Conservation (phyloP, 2,329 filamentous ascomycete species). For the Colletotrichum sp. region DNA sequence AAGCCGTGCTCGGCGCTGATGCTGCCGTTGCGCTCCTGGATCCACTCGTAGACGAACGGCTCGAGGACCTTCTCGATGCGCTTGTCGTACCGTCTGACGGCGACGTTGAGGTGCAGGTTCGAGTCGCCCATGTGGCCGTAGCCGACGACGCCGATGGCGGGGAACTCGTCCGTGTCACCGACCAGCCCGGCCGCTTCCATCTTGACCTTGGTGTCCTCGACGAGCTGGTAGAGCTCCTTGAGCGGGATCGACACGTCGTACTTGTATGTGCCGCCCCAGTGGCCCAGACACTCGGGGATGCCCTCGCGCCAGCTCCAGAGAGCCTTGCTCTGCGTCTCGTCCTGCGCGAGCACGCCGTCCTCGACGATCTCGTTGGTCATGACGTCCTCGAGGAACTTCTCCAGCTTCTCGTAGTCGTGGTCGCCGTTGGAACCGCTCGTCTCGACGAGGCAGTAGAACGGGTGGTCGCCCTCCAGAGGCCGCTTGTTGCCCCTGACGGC, state of each 20-base stretch:
- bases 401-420: constrained; percentile 91
- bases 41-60: constrained; percentile 98
- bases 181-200: constrained; percentile 78
- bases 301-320: constrained; percentile 95
- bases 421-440: constrained; percentile 94
- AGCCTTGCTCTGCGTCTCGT: constrained; percentile 85
- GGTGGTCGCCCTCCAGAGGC: constrained; percentile 82
- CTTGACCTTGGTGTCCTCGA: constrained; percentile 80
- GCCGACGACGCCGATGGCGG: constrained; percentile 88
- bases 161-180: constrained; percentile 75
- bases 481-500: constrained; percentile 76
- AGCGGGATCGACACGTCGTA: constrained; percentile 97
- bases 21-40: constrained; percentile 83
- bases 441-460: constrained; percentile 97
- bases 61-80: constrained; percentile 86
- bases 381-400: constrained; percentile 88
- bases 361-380: constrained; percentile 86
- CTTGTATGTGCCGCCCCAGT: constrained; percentile 96
- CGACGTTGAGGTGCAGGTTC: constrained; percentile 92
- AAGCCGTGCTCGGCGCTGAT: constrained; percentile 97
- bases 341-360: constrained; percentile 91
- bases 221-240: constrained; percentile 83
- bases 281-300: constrained; percentile 85
- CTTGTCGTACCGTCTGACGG: constrained; percentile 83
- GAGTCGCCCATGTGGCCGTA: constrained; percentile 99